These are phyloP conservation scores for Capsicum rhomboideum DNA, from an alignment of 257 asterid genomes.

Conservation along the genomic window DNA sequence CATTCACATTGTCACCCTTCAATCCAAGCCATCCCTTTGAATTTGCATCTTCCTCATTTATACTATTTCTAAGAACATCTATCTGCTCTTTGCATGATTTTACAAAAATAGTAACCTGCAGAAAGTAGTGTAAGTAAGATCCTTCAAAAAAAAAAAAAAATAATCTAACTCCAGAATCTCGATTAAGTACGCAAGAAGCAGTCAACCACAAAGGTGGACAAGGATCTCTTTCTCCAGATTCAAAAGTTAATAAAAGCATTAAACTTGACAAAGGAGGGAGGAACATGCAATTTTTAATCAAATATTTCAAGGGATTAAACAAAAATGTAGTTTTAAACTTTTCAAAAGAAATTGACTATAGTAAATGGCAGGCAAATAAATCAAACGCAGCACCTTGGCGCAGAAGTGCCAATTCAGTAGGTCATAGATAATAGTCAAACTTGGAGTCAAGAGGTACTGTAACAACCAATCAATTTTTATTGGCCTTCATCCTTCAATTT, in stretches of 20 bases:
- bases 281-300: too few relatives aligned
- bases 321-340: too few relatives aligned
- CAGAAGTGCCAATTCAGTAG: not conserved
- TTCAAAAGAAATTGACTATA: too few relatives aligned
- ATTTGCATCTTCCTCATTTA: constrained; percentile 59
- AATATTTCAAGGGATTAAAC: too few relatives aligned
- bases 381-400: not conserved
- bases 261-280: not conserved
- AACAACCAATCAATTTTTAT: not conserved
- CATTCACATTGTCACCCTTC: constrained; percentile 47
- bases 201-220: not conserved
- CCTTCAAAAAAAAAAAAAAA: not conserved
- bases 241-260: not conserved
- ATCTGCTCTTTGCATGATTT: constrained; percentile 94
- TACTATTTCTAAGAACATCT: constrained; percentile 68
- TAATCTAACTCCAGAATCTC: not conserved
- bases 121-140: not conserved
- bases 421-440: not conserved
- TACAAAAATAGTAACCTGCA: constrained; percentile 77
- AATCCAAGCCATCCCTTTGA: constrained; percentile 89
- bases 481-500: not conserved
- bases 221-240: not conserved
- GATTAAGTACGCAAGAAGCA: not conserved
- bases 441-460: not conserved
- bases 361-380: not conserved